Percentiles rank a stretch among this genome's conserved stretches.
Evolutionary conservation across 768 basidiomycete genomes (phyloP).

Genomic region (Amanita rubescens): DNA sequence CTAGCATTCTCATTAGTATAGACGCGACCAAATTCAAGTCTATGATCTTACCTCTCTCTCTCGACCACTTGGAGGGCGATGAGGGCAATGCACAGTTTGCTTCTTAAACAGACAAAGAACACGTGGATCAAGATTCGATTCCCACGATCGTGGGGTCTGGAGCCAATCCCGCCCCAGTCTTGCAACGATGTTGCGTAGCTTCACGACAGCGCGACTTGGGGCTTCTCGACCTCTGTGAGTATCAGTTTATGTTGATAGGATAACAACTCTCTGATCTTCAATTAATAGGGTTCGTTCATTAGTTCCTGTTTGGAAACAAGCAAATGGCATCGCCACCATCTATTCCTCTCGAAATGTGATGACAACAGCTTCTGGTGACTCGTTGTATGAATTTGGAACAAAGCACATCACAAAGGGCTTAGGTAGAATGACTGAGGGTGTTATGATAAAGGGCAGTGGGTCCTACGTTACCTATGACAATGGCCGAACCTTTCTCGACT

Average conservation of each 20-base stretch:
- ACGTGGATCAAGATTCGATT: no score
- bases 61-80: no score
- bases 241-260: background rate
- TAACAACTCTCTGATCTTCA: background rate
- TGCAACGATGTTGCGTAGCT: background rate
- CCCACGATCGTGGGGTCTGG: background rate
- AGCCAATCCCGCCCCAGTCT: background rate
- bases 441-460: constrained; percentile 64
- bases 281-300: background rate
- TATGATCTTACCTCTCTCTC: no score
- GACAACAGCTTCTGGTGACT: constrained; percentile 7
- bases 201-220: background rate
- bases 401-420: constrained; percentile 42
- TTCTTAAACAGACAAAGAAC: no score
- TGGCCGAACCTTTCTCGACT: constrained; percentile 72
- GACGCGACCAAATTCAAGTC: no score
- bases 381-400: constrained; percentile 32
- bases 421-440: constrained; percentile 39
- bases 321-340: background rate
- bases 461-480: constrained; percentile 68
- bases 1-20: no score
- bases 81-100: no score
- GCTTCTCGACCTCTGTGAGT: background rate
- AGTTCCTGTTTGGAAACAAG: background rate
- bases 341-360: background rate